Percentiles rank a stretch among this genome's conserved stretches.
phyloP scores from a whole-genome alignment of 371 early-diverging fungal genomes.

The Parasitella parasitica region DNA sequence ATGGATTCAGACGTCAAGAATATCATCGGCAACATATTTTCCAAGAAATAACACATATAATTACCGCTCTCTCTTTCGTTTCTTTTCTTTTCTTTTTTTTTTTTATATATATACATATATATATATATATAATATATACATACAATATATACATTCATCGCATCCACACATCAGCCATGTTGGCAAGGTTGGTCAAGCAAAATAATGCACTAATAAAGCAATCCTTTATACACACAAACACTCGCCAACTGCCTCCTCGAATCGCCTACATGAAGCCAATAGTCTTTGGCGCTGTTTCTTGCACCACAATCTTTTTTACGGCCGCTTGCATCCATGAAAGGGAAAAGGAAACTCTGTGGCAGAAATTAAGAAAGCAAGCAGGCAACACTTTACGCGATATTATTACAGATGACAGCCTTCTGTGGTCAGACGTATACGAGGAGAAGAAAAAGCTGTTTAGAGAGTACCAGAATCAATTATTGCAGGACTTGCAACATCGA shows the following conservation, averaged over 20 bases:
- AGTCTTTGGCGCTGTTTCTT: slow-evolving; percentile 14
- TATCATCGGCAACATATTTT: slow-evolving; percentile 41
- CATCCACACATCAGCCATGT: not conserved
- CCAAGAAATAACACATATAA: slow-evolving; percentile 22
- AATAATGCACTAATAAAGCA: not conserved
- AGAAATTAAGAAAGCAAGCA: slow-evolving; percentile 3
- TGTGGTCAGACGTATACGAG: not conserved
- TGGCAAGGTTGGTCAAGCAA: not conserved
- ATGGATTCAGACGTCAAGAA: slow-evolving; percentile 37
- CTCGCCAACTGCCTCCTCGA: not conserved
- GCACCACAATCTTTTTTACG: slow-evolving; percentile 8
- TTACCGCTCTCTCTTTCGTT: not conserved
- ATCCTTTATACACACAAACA: not conserved
- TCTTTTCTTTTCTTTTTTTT: not conserved
- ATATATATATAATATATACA: not conserved
- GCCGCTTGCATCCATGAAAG: slow-evolving; percentile 18
- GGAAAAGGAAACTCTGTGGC: slow-evolving; percentile 18
- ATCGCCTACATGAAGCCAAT: slow-evolving; percentile 10
- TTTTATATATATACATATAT: not conserved
- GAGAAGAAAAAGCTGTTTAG: slow-evolving; percentile 6
- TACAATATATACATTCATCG: not conserved
- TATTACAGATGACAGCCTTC: slow-evolving; percentile 2
- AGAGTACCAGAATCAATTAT: slow-evolving; percentile 8
- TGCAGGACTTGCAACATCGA: not conserved
- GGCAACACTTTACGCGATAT: not conserved